Evolutionary conservation across 805 yeast species (phyloP), one percentile per base, ranked within the genome.

Genomic region (Kodamaea kaohsiungensis): DNA sequence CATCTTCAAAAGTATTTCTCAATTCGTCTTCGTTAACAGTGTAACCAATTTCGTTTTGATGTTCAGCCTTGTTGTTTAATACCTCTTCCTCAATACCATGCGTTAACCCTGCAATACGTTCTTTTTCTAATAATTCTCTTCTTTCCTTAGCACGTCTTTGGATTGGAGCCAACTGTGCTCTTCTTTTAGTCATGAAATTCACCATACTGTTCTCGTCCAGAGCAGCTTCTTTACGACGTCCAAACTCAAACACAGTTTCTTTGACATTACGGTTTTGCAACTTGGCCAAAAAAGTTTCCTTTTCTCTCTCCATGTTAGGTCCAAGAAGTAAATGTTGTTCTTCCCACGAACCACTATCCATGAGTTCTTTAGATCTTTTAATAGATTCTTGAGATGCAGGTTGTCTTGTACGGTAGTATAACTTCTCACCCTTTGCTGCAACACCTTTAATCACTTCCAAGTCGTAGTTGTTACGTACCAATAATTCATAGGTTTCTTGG

Each of bases 181-280:
- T 80, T 76, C 98, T 79, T 56, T 85, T 84, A 58, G 85, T 80
- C 99, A 95, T 95, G 65, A 95, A 78, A 52, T 86, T 87, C 40
- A 89, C 87, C 65, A 91, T 77, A 49, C 85, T 81, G 59, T 87
- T 87, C 59, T 86, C 89, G 35, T 71, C 79, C 37, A 62, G 65
- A 33, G 67, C 73, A 49, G 78, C 80, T n/a, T 75, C 77, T 53
- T 69, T 72, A 43, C 71, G 73, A 56, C 85, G 82, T 22, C 51
- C 51, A 70, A 91, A 88, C 70, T 95, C 99, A 67, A 95, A 95
- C 2, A 95, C 98, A 0, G 99, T 95, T 67, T 95, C 98, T 63
- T 89, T 87, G 49, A 84, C 76, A 43, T 76, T 69, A 65, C 97
- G 79, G 60, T 89, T 81, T 56, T 84, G 83, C 56, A 95, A 74